Base-by-base conservation (phyloP, 2,329 filamentous ascomycete species). In the Exophiala phaeomuriformis region DNA sequence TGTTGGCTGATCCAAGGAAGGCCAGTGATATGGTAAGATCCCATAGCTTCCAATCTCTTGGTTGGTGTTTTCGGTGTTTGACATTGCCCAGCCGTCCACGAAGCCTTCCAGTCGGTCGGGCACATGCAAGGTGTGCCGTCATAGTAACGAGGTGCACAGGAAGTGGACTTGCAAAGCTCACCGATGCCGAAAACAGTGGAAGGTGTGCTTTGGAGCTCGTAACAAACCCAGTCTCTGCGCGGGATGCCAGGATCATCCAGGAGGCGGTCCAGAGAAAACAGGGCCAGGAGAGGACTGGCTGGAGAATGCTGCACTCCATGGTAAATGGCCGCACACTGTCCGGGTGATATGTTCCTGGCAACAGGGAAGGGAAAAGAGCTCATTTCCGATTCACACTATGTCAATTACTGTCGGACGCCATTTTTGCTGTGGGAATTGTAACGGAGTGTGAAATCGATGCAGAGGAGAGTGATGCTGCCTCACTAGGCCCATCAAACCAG, bases 131-230 rank as follows among this genome's bases (percentile, higher is more conserved):
- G n/a, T 36, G n/a, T 36, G 33, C 33, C 33, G 33, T n/a, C 33
- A 36, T 36, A 7, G 7, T 7, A 36, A 36, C n/a, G n/a, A n/a
- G 7, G 33, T 7, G 33, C 33, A 36, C n/a, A 36, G 7, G 7
- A 7, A 36, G 7, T 7, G n/a, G n/a, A 36, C 7, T 7, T 36
- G 33, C 33, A 36, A 7, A 36, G 33, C 33, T n/a, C n/a, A 7
- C n/a, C 7, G 33, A 36, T 36, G 33, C 33, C 33, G 33, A 36
- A 58, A 63, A 42, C 39, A 57, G 51, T 57, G 53, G 45, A 27
- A 42, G 39, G 27, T 27, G 6, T 42, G 39, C 19, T 19, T n/a
- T 8, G 39, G 9, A 42, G 39, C 19, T 19, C 19, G 39, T 19
- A 19, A 19, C 10, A 8, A 42, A 42, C 27, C 9, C 9, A 42